Evolutionary conservation across 164 flowering plant species (phyloP).

Genomic region (Houttuynia cordata): DNA sequence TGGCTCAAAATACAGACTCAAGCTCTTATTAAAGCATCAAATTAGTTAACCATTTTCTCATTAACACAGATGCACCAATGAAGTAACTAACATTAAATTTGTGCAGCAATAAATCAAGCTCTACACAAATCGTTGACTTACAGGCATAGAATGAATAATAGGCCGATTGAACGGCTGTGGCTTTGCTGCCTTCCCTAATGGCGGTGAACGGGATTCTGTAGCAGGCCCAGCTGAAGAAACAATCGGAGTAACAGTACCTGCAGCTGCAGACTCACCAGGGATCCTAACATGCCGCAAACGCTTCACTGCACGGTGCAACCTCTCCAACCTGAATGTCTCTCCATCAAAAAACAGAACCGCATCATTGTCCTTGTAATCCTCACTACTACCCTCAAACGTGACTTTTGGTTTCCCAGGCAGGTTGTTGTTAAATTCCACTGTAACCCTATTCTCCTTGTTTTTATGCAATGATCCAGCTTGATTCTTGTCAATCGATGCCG

Average conservation of each 20-base stretch:
- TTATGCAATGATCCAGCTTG: constrained; percentile 66
- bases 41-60: too few species aligned
- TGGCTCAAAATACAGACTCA: too few species aligned
- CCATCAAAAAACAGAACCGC: constrained; percentile 88
- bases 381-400: constrained; percentile 66
- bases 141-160: constrained; percentile 31
- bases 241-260: constrained; percentile 10
- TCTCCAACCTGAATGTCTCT: constrained; percentile 57
- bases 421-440: constrained; percentile 72
- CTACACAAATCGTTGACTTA: constrained; percentile 15
- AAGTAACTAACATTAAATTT: not conserved
- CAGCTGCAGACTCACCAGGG: constrained; percentile 55
- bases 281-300: constrained; percentile 53
- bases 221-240: constrained; percentile 16
- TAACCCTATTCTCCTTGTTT: constrained; percentile 69
- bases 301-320: constrained; percentile 85
- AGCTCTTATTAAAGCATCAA: too few species aligned
- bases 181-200: constrained; percentile 34
- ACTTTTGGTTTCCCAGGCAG: constrained; percentile 78
- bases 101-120: not conserved
- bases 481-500: constrained; percentile 80
- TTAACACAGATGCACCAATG: too few species aligned
- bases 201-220: constrained; percentile 37
- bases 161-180: constrained; percentile 20
- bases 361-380: constrained; percentile 81